Evolutionary conservation across 2,329 filamentous ascomycete species (phyloP).

Genomic region (Penicillium paneum): DNA sequence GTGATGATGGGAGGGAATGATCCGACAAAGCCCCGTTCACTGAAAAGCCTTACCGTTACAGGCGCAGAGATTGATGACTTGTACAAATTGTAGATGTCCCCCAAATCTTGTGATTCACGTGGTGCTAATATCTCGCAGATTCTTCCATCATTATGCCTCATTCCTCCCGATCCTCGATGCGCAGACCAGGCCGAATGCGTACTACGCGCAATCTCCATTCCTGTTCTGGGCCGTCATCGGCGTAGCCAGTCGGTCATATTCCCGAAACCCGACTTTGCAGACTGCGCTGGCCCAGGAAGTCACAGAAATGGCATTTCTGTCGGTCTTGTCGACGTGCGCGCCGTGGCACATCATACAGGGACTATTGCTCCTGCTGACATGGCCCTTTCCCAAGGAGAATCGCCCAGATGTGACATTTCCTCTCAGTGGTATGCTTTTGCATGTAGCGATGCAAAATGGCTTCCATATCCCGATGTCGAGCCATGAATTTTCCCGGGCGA

Average conservation of each 20-base stretch:
- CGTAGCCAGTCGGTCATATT: conserved; percentile 37
- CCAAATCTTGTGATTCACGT: background rate
- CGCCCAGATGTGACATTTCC: conserved; percentile 37
- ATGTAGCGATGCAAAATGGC: conserved; percentile 45
- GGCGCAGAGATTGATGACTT: conserved; percentile 39
- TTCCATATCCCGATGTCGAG: conserved; percentile 43
- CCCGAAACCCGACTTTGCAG: conserved; percentile 39
- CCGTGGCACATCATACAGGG: conserved; percentile 39
- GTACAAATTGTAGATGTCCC: conserved; percentile 32
- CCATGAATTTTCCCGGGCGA: conserved; percentile 41
- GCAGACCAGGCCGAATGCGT: conserved; percentile 65
- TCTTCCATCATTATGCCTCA: conserved; percentile 38
- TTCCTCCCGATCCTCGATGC: conserved; percentile 42
- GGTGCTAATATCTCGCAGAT: conserved; percentile 24
- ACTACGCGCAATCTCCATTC: conserved; percentile 72
- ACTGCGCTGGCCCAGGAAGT: conserved; percentile 35
- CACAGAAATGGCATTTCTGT: conserved; percentile 38
- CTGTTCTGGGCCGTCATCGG: conserved; percentile 72
- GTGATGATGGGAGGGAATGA: conserved; percentile 14
- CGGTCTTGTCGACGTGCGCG: conserved; percentile 27
- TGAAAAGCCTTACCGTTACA: conserved; percentile 32
- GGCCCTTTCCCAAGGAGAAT: conserved; percentile 41
- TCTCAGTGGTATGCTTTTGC: conserved; percentile 38
- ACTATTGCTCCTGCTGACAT: conserved; percentile 38
- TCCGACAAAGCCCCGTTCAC: conserved; percentile 28